phyloP scores from a whole-genome alignment of 176 grass and related monocot genomes.

The Panicum miliaceum region DNA sequence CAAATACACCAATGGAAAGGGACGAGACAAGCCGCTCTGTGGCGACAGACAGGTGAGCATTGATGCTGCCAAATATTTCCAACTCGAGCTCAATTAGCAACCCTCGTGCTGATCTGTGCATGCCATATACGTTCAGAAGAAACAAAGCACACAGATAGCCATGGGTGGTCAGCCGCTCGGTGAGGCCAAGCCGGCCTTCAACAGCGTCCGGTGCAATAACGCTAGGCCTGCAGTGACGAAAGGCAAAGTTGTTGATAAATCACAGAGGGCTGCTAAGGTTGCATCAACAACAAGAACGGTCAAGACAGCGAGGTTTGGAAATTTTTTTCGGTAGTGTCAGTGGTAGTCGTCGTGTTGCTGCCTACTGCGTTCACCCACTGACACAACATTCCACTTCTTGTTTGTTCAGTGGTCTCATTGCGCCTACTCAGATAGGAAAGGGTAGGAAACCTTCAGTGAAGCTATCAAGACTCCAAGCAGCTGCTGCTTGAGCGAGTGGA shows the following conservation, averaged over 20 bases:
- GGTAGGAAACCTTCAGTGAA: constrained; percentile 39
- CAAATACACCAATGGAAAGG: constrained; percentile 41
- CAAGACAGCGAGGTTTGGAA: constrained; percentile 43
- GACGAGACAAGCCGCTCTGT: constrained; percentile 34
- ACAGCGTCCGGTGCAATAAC: constrained; percentile 13
- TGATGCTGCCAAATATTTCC: constrained; percentile 5
- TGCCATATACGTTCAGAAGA: constrained; percentile 40
- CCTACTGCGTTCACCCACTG: not conserved
- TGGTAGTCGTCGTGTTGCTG: not conserved
- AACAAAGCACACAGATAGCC: constrained; percentile 11
- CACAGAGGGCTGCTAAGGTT: not conserved
- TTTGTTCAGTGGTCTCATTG: constrained; percentile 18
- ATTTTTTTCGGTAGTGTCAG: not conserved
- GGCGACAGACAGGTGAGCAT: constrained; percentile 46
- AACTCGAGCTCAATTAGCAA: not conserved
- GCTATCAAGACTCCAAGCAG: constrained; percentile 21
- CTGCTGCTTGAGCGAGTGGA: not conserved
- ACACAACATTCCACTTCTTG: not conserved
- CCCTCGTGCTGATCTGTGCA: constrained; percentile 18
- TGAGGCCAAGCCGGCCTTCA: constrained; percentile 37
- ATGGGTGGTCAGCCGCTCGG: not conserved
- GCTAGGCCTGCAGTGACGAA: constrained; percentile 26
- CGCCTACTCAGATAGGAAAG: constrained; percentile 16
- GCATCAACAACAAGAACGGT: constrained; percentile 31
- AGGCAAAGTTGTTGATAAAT: constrained; percentile 22